Evolutionary conservation across 192 early-diverging fungal species (phyloP).

Genomic region (Paraglomus brasilianum): DNA sequence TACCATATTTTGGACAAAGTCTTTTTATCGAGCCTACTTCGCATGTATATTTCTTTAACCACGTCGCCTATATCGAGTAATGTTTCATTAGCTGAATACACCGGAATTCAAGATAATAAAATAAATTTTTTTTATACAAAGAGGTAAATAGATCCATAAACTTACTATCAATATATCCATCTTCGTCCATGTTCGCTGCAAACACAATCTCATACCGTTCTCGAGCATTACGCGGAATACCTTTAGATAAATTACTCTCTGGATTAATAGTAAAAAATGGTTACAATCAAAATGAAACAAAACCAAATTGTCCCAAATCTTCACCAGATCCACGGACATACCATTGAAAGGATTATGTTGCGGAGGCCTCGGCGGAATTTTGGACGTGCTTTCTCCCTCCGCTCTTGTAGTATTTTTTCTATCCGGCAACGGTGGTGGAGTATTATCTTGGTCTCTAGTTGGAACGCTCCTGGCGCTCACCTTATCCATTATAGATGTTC

Average conservation of each 20-base stretch:
- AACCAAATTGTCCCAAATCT: no score
- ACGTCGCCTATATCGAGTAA: constrained; percentile 37
- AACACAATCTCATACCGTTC: constrained; percentile 40
- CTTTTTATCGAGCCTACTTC: constrained; percentile 40
- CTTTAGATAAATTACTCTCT: constrained; percentile 7
- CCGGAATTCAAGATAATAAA: constrained; percentile 5
- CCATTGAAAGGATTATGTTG: constrained; percentile 22
- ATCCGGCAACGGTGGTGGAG: not conserved
- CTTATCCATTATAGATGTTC: no score
- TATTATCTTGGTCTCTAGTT: not conserved
- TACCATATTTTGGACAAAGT: constrained; percentile 47
- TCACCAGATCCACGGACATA: not conserved
- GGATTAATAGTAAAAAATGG: not conserved
- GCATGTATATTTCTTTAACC: constrained; percentile 40
- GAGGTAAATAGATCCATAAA: not conserved
- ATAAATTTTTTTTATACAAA: not conserved
- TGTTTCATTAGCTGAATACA: no score
- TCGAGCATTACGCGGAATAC: constrained; percentile 31
- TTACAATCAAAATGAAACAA: not conserved
- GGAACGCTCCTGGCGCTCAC: not conserved
- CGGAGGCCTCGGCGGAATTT: constrained; percentile 21
- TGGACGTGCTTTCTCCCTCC: not conserved
- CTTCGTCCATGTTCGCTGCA: constrained; percentile 19
- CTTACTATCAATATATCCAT: constrained; percentile 40
- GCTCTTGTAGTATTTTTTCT: not conserved